Conservation (phyloP, 306 rosid genomes). For the Quercus wislizeni region DNA sequence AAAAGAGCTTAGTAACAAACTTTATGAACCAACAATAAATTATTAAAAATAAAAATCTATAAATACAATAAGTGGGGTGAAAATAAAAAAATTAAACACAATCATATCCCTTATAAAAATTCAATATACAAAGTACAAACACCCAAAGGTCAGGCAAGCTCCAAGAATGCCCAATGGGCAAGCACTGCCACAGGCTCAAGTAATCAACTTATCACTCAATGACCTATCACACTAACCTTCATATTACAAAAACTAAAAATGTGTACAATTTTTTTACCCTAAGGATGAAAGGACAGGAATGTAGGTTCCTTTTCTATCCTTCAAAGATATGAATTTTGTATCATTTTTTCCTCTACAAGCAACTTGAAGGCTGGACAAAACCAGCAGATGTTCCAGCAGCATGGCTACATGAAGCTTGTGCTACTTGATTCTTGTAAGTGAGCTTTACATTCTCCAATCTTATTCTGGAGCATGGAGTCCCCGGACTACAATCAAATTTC, state of each 20-base stretch:
- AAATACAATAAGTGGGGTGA: too few species aligned
- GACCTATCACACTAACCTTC: not conserved
- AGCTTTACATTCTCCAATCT: conserved; percentile 27
- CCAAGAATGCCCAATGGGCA: conserved; percentile 2
- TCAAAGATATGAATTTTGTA: not conserved
- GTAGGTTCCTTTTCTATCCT: not conserved
- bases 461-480: conserved; percentile 26
- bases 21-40: too few species aligned
- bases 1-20: too few species aligned
- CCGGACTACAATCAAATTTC: conserved; percentile 33
- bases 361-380: conserved; percentile 26
- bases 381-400: conserved; percentile 28
- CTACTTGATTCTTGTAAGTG: conserved; percentile 13
- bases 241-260: not conserved
- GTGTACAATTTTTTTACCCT: not conserved
- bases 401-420: conserved; percentile 24
- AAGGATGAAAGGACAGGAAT: not conserved
- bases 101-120: not conserved
- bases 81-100: not conserved
- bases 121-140: not conserved
- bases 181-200: conserved; percentile 11
- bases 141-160: conserved; percentile 15
- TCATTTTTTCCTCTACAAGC: conserved; percentile 1
- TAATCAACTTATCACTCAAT: not conserved
- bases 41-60: too few species aligned